These are phyloP conservation scores for Hirsutella thompsonii DNA, from an alignment of 2,329 filamentous ascomycete species.

Conservation along the genomic window DNA sequence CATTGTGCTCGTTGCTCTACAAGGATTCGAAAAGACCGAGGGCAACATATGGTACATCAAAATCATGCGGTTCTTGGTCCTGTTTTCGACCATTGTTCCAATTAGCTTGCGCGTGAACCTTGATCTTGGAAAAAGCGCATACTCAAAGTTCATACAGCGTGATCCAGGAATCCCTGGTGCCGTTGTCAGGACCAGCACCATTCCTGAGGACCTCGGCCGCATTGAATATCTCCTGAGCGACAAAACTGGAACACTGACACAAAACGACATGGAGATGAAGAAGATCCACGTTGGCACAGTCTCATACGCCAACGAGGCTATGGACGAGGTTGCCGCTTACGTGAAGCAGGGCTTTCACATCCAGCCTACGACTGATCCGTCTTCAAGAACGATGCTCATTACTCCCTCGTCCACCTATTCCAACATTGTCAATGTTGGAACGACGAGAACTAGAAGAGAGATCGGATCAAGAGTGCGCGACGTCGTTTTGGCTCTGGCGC, in stretches of 20 bases:
- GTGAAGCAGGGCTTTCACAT: slow-evolving; percentile 70
- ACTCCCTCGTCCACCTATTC: slow-evolving; percentile 64
- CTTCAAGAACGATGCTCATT: slow-evolving; percentile 41
- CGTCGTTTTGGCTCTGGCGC: slow-evolving; percentile 77
- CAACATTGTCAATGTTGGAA: slow-evolving; percentile 44
- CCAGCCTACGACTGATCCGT: slow-evolving; percentile 29
- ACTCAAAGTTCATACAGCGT: slow-evolving; percentile 88
- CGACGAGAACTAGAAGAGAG: slow-evolving; percentile 78
- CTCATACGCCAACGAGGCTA: slow-evolving; percentile 94
- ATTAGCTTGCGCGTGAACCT: slow-evolving; percentile 94
- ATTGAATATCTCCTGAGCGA: slow-evolving; percentile 95
- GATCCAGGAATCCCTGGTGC: slow-evolving; percentile 84
- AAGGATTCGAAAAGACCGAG: slow-evolving; percentile 60
- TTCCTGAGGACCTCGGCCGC: slow-evolving; percentile 87
- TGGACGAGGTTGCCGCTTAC: slow-evolving; percentile 90
- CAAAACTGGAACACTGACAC: slow-evolving; percentile 95
- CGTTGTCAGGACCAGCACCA: slow-evolving; percentile 91
- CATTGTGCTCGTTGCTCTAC: slow-evolving; percentile 73
- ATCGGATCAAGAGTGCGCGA: slow-evolving; percentile 90
- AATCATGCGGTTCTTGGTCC: slow-evolving; percentile 92
- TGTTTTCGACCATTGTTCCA: slow-evolving; percentile 98
- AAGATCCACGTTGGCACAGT: slow-evolving; percentile 98
- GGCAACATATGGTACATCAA: slow-evolving; percentile 81
- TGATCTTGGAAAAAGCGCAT: slow-evolving; percentile 93
- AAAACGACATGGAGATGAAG: slow-evolving; percentile 98